Percentiles rank a stretch among this genome's conserved stretches.
phyloP scores from a whole-genome alignment of 2,329 filamentous ascomycete species.

The Thelonectria blattea region DNA sequence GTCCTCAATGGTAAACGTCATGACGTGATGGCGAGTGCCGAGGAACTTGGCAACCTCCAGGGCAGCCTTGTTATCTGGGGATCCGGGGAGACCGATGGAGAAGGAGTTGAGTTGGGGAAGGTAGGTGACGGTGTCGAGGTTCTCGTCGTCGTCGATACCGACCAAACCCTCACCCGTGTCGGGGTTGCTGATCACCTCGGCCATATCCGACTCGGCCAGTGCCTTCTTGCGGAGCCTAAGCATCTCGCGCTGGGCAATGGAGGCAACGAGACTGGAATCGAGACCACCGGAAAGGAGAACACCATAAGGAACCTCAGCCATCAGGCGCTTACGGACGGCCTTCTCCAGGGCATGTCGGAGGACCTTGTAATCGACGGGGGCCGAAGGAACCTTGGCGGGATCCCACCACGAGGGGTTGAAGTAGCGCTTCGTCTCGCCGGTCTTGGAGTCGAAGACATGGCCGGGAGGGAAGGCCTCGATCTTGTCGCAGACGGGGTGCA shows the following conservation, averaged over 20 bases:
- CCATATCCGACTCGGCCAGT: constrained; percentile 53
- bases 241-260: constrained; percentile 94
- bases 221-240: constrained; percentile 74
- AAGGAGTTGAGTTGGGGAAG: constrained; percentile 97
- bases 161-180: constrained; percentile 76
- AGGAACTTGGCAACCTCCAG: constrained; percentile 95
- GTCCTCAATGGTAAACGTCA: constrained; percentile 98
- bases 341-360: constrained; percentile 85
- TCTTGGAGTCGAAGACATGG: constrained; percentile 95
- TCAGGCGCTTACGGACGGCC: constrained; percentile 92
- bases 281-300: constrained; percentile 93
- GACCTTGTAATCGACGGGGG: constrained; percentile 81
- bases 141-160: constrained; percentile 91
- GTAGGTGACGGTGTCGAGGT: constrained; percentile 87
- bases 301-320: constrained; percentile 98
- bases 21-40: constrained; percentile 96
- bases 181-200: constrained; percentile 51
- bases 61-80: constrained; percentile 91
- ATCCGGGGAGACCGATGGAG: constrained; percentile 93
- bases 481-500: constrained; percentile 93
- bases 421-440: constrained; percentile 83
- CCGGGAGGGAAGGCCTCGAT: constrained; percentile 94
- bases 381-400: constrained; percentile 75
- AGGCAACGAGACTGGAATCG: constrained; percentile 92
- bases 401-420: constrained; percentile 95